Evolutionary conservation across 495 filamentous ascomycete species (phyloP).

Genomic region (Hypoxylon cercidicola): DNA sequence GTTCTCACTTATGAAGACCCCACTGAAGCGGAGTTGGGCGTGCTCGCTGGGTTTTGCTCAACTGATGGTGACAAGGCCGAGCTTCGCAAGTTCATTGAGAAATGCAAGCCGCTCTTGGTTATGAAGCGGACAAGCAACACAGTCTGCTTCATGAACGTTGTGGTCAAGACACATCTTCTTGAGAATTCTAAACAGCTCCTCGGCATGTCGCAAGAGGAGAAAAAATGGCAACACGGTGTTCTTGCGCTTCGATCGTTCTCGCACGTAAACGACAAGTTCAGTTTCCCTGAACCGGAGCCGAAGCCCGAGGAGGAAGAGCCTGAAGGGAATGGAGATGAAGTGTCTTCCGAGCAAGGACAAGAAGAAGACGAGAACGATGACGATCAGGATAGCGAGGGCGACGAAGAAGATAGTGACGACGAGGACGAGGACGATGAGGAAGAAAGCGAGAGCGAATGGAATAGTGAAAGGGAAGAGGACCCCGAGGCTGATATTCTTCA

Average conservation of each 20-base stretch:
- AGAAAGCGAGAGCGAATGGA: slow-evolving; percentile 27
- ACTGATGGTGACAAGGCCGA: slow-evolving; percentile 44
- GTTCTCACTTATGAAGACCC: slow-evolving; percentile 51
- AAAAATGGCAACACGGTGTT: slow-evolving; percentile 54
- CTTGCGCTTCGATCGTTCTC: slow-evolving; percentile 48
- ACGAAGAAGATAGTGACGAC: slow-evolving; percentile 19
- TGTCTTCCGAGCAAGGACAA: slow-evolving; percentile 15
- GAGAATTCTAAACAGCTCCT: slow-evolving; percentile 46
- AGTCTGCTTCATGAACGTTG: slow-evolving; percentile 47
- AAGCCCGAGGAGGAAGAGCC: slow-evolving; percentile 10
- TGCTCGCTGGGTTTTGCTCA: slow-evolving; percentile 44
- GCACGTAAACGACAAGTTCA: slow-evolving; percentile 45
- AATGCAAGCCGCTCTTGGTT: slow-evolving; percentile 48
- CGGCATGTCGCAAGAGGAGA: slow-evolving; percentile 47
- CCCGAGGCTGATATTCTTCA: slow-evolving; percentile 36
- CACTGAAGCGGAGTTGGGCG: slow-evolving; percentile 44
- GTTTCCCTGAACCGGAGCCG: slow-evolving; percentile 18
- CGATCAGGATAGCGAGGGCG: slow-evolving; percentile 9
- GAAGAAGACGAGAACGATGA: slow-evolving; percentile 1
- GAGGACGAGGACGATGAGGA: slow-evolving; percentile 27
- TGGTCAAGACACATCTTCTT: slow-evolving; percentile 49
- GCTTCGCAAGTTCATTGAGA: slow-evolving; percentile 43
- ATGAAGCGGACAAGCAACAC: slow-evolving; percentile 31
- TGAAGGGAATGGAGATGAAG: slow-evolving; percentile 15
- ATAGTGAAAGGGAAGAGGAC: slow-evolving; percentile 34